Evolutionary conservation across 1,139 yeast genomes (phyloP), one percentile per base, ranked within the genome.

Genomic region (Pichia norvegensis): DNA sequence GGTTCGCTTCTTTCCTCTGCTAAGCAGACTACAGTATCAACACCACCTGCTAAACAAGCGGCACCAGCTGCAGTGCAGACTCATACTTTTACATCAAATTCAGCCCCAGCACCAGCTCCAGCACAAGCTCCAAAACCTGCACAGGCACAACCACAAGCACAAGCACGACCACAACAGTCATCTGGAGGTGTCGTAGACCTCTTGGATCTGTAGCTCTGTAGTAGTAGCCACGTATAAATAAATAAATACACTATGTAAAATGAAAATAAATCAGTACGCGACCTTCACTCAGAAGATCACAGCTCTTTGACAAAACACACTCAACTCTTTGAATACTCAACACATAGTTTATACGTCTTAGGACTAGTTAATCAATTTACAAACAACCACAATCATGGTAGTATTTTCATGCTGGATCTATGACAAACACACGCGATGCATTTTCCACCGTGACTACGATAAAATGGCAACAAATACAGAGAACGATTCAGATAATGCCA

Each of bases 401-500:
- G 35, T 87, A 45, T 82, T 82, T 65, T 84, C 95, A 9, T 84
- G 88, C 62, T 85, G 88, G 81, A 76, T 90, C 46, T 90, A 83
- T 61, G 96, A 90, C 61, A 76, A 94, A 60, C 97, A 90, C 62
- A 85, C 75, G 55, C 79, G 79, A 54, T 85, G 95, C 59, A 76
- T 85, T 36, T 85, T 78, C 64, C 76, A 73, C 55, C 67, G 92
- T 38, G 88, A 82, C 59, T 84, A 76, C 70, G 68, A 51, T 17
- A 8, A 41, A 43, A 29, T 21, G 29, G 2, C 38, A 11, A 67
- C 74, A 42, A 83, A 83, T 58, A 68, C 71, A 23, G 74, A 71
- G 49, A 81, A 78, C 58, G 73, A 74, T 45, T 79, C 79, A 37
- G 82, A 84, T 57, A 71, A 77, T 16, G 81, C 92, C 13, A 85